Evolutionary conservation across 2,329 filamentous ascomycete species (phyloP).

Genomic region (Pseudogymnoascus sp.): DNA sequence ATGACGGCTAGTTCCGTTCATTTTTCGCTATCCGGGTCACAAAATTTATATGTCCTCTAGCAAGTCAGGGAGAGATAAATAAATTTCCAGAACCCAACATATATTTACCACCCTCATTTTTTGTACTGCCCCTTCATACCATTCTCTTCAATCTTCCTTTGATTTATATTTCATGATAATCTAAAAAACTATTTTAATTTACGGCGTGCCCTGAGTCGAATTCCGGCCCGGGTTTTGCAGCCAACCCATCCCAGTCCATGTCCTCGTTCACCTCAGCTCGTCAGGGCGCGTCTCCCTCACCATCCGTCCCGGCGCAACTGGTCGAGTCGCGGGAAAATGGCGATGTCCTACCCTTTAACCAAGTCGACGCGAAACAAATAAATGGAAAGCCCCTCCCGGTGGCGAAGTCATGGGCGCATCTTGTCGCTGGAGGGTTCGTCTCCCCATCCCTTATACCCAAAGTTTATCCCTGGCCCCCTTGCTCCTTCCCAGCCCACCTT

Average conservation of each 20-base stretch:
- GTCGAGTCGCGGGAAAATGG: slow-evolving; percentile 56
- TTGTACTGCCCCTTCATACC: neutral
- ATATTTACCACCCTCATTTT: slow-evolving; percentile 5
- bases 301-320: slow-evolving; percentile 26
- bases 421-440: slow-evolving; percentile 79
- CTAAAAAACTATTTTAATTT: neutral
- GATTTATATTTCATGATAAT: slow-evolving; percentile 8
- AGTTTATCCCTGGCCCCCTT: neutral
- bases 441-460: neutral
- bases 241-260: neutral
- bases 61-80: neutral
- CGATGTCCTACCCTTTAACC: slow-evolving; percentile 40
- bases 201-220: slow-evolving; percentile 4
- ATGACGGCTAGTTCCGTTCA: slow-evolving; percentile 7
- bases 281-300: neutral
- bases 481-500: neutral
- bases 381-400: slow-evolving; percentile 37
- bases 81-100: neutral
- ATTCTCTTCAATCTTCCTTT: neutral
- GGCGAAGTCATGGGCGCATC: slow-evolving; percentile 82
- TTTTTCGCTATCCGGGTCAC: slow-evolving; percentile 9
- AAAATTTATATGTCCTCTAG: slow-evolving; percentile 7
- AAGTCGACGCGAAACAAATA: slow-evolving; percentile 32
- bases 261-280: neutral
- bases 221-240: neutral